These are phyloP conservation scores for Basidiobolus meristosporus DNA, from an alignment of 371 early-diverging fungal genomes.

Conservation along the genomic window DNA sequence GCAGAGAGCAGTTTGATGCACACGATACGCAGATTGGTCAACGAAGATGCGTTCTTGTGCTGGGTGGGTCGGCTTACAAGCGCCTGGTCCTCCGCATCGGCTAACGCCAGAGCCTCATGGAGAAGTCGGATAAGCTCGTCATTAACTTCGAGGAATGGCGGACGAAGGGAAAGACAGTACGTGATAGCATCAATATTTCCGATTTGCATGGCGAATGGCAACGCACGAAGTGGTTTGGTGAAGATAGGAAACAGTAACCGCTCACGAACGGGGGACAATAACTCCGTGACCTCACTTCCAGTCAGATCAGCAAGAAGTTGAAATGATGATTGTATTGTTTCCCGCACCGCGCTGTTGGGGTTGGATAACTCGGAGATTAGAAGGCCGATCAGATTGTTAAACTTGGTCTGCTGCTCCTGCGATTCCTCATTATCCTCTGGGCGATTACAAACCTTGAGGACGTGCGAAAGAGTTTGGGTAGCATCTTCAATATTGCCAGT, in stretches of 20 bases:
- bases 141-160: slow-evolving; percentile 57
- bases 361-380: slow-evolving; percentile 84
- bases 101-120: slow-evolving; percentile 83
- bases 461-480: slow-evolving; percentile 49
- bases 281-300: slow-evolving; percentile 56
- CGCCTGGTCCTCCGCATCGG: slow-evolving; percentile 95
- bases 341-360: slow-evolving; percentile 74
- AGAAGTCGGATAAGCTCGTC: slow-evolving; percentile 82
- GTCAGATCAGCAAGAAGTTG: slow-evolving; percentile 61
- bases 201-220: slow-evolving; percentile 92
- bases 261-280: slow-evolving; percentile 71
- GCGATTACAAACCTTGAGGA: slow-evolving; percentile 64
- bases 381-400: slow-evolving; percentile 52
- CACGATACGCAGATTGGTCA: slow-evolving; percentile 76
- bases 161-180: slow-evolving; percentile 79
- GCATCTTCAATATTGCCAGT: slow-evolving; percentile 57
- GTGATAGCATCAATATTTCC: slow-evolving; percentile 88
- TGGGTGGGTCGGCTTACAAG: slow-evolving; percentile 68
- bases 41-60: slow-evolving; percentile 57
- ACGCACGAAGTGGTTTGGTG: slow-evolving; percentile 86
- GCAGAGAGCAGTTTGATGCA: slow-evolving; percentile 89
- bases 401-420: slow-evolving; percentile 30
- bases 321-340: slow-evolving; percentile 68
- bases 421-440: slow-evolving; percentile 30
- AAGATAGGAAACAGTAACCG: slow-evolving; percentile 86